Evolutionary conservation across 2,329 filamentous ascomycete genomes (phyloP).

Genomic region (Ophiostoma australiae): DNA sequence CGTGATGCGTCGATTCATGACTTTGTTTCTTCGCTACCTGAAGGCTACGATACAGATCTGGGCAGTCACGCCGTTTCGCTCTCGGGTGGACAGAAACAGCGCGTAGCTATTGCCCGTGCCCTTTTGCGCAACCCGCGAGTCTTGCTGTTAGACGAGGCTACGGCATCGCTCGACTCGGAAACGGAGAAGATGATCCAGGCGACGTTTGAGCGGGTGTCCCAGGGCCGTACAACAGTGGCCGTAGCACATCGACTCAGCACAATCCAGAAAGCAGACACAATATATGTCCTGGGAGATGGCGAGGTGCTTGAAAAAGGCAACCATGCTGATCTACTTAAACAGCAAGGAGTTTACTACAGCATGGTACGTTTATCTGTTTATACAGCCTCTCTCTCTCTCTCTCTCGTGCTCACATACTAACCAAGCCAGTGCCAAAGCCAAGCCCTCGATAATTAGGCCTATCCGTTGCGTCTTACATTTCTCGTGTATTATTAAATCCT

Average conservation of each 20-base stretch:
- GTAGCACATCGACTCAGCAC: slow-evolving; percentile 63
- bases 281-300: slow-evolving; percentile 69
- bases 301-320: slow-evolving; percentile 52
- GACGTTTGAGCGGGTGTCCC: slow-evolving; percentile 55
- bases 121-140: slow-evolving; percentile 49
- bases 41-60: slow-evolving; percentile 49
- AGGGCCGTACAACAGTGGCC: slow-evolving; percentile 61
- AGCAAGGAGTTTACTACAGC: neutral
- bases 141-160: slow-evolving; percentile 56
- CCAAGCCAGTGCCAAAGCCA: neutral
- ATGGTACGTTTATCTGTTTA: neutral
- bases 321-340: slow-evolving; percentile 44
- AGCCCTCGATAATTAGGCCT: neutral
- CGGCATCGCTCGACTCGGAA: slow-evolving; percentile 55
- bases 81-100: slow-evolving; percentile 72
- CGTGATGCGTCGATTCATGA: slow-evolving; percentile 64
- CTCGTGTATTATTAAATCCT: neutral
- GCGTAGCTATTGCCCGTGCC: slow-evolving; percentile 53
- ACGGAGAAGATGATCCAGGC: slow-evolving; percentile 57
- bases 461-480: neutral
- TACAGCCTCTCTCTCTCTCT: neutral
- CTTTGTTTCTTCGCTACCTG: slow-evolving; percentile 53
- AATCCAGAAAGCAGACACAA: slow-evolving; percentile 35
- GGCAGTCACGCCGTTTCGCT: slow-evolving; percentile 64
- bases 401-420: neutral